Percentiles rank a stretch among this genome's conserved stretches.
phyloP scores from a whole-genome alignment of 208 protist genomes.

The Leishmania martiniquensis region DNA sequence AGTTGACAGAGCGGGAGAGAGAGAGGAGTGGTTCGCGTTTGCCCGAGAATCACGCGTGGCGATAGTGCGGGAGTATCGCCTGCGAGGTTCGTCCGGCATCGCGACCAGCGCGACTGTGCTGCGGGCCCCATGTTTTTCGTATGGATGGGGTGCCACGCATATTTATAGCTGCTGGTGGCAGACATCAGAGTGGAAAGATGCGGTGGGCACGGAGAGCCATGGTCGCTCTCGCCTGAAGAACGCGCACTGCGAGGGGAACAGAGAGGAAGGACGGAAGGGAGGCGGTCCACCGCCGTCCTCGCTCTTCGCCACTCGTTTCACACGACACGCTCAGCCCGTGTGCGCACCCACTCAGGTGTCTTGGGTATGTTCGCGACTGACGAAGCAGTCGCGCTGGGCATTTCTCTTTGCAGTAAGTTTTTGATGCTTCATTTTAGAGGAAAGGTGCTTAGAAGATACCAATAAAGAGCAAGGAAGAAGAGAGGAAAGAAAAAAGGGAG shows the following conservation, averaged over 20 bases:
- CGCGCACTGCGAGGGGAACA: not conserved
- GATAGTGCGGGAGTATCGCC: not conserved
- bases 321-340: not conserved
- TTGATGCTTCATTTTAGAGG: not conserved
- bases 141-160: not conserved
- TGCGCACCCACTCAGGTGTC: not conserved
- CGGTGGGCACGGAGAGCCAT: not conserved
- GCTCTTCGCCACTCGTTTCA: not conserved
- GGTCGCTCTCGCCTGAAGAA: not conserved
- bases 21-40: not conserved
- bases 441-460: not conserved
- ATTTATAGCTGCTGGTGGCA: not conserved
- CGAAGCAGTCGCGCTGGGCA: no score
- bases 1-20: not conserved
- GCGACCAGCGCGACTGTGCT: not conserved
- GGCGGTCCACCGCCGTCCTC: not conserved
- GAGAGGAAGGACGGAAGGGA: slow-evolving; percentile 3
- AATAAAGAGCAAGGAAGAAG: slow-evolving; percentile 11
- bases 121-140: not conserved
- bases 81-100: not conserved
- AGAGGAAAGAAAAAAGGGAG: slow-evolving; percentile 12
- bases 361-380: not conserved
- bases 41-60: not conserved
- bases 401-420: not conserved
- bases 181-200: not conserved